A percentile compares a stretch with the other conserved stretches of the same genome.
These are phyloP conservation scores for Teratosphaeria zuluensis DNA, from an alignment of 2,329 filamentous ascomycete genomes.

Conservation along the genomic window DNA sequence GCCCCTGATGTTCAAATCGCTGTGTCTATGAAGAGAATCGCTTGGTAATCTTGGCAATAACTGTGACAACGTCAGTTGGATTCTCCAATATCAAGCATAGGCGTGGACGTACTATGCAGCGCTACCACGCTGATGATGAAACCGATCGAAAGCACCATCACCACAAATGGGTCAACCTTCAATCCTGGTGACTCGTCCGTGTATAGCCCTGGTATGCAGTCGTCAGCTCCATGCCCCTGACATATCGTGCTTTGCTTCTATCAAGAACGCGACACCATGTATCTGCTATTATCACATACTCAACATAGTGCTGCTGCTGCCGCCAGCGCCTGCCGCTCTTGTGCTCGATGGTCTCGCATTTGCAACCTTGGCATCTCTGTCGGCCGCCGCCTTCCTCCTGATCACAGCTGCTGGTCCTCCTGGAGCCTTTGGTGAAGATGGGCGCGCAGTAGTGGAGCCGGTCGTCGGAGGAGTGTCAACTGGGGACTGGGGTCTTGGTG, in stretches of 20 bases:
- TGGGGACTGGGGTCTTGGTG: conserved; percentile 26
- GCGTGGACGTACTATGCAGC: conserved; percentile 68
- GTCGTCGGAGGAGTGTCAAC: conserved; percentile 47
- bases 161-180: conserved; percentile 96
- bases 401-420: conserved; percentile 93
- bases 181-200: conserved; percentile 95
- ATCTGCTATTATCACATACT: conserved; percentile 47
- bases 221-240: conserved; percentile 11
- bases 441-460: conserved; percentile 63
- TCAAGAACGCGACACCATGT: background rate
- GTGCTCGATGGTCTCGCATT: conserved; percentile 91
- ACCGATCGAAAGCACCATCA: conserved; percentile 88
- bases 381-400: conserved; percentile 86
- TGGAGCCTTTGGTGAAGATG: conserved; percentile 78
- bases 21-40: conserved; percentile 57
- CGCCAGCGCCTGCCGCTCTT: conserved; percentile 83
- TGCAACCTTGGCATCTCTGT: conserved; percentile 93
- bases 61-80: conserved; percentile 38
- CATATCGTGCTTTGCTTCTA: background rate
- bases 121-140: conserved; percentile 99
- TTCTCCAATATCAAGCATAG: background rate
- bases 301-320: conserved; percentile 96
- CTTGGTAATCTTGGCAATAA: conserved; percentile 91
- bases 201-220: conserved; percentile 61
- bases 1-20: background rate